Base-by-base conservation (phyloP, 768 basidiomycete species). In the Macrolepiota albuminosa region DNA sequence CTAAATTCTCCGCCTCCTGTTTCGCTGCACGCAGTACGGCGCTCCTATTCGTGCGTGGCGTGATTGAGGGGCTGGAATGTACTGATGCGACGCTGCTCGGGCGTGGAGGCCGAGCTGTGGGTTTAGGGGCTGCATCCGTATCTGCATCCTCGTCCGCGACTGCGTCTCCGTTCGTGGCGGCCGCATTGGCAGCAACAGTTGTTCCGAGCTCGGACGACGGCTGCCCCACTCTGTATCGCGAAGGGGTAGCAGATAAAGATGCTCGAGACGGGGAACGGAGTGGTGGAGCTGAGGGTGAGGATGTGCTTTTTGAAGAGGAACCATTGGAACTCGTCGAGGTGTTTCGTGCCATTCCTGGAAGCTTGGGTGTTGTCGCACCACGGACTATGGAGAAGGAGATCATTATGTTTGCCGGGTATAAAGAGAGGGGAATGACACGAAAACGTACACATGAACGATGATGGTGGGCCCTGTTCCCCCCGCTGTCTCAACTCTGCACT, bases 31-130 rank as follows among this genome's bases (percentile, higher is more conserved):
- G 79, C 56, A 93, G 70, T 6, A 83, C 73, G 2, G 92, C 90
- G 65, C 87, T 91, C 70, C 81, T 85, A 71, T 94, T 94, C 61
- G 77, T 82, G 56, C 88, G 78, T 8, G 91, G 92, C 9, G 72
- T 70, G 60, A 92, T 89, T 4, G 79, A 76, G 1, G 91, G 89
- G 1, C 79, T 76, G 54, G 74, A 75, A 33, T 51, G 55, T 8
- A 60, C 21, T 21, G 58, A 60, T 47, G 78, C 66, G 61, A 83
- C 68, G 65, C 86, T 87, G 67, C 82, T 83, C 3, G 80, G 84
- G 21, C 86, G 84, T 4, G 82, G 80, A 69, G 39, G 58, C 13
- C 37, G 73, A 60, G 51, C 54, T 13, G 64, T 59, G 24, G 65
- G 51, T 31, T 60, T 61, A 1, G 64, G 54, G 4, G 58, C 52